phyloP scores from a whole-genome alignment of 495 filamentous ascomycete genomes.

The Evernia prunastri region DNA sequence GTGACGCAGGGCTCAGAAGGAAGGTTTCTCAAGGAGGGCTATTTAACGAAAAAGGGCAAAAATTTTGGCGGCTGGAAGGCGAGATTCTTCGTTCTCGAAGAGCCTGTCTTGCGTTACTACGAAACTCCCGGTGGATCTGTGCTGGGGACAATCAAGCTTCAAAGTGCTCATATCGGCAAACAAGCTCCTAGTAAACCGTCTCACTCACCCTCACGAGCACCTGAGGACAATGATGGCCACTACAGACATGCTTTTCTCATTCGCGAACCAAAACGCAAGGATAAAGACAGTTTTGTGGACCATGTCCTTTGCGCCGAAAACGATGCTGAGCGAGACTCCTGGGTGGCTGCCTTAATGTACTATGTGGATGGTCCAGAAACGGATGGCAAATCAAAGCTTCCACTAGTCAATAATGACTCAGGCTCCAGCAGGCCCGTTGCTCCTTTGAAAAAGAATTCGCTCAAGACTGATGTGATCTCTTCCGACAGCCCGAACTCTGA shows the following conservation, averaged over 20 bases:
- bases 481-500: conserved; percentile 38
- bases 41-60: conserved; percentile 92
- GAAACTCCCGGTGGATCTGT: conserved; percentile 83
- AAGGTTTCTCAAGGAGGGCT: conserved; percentile 74
- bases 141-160: conserved; percentile 86
- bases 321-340: conserved; percentile 84
- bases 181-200: conserved; percentile 58
- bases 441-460: conserved; percentile 43
- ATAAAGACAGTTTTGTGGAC: conserved; percentile 80
- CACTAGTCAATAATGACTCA: conserved; percentile 29
- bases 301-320: conserved; percentile 95
- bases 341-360: conserved; percentile 83
- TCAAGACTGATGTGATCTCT: conserved; percentile 37
- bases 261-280: conserved; percentile 92
- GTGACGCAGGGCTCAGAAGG: conserved; percentile 51
- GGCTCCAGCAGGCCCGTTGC: conserved; percentile 26
- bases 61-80: conserved; percentile 99
- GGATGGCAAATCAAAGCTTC: conserved; percentile 38
- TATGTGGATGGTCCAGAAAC: conserved; percentile 74
- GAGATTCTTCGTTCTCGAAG: conserved; percentile 86
- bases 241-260: conserved; percentile 96
- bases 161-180: conserved; percentile 89
- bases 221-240: conserved; percentile 80
- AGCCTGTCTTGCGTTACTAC: conserved; percentile 83
- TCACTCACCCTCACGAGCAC: conserved; percentile 51